These are phyloP conservation scores for Alternaria solani DNA, from an alignment of 2,329 filamentous ascomycete genomes.

Conservation along the genomic window DNA sequence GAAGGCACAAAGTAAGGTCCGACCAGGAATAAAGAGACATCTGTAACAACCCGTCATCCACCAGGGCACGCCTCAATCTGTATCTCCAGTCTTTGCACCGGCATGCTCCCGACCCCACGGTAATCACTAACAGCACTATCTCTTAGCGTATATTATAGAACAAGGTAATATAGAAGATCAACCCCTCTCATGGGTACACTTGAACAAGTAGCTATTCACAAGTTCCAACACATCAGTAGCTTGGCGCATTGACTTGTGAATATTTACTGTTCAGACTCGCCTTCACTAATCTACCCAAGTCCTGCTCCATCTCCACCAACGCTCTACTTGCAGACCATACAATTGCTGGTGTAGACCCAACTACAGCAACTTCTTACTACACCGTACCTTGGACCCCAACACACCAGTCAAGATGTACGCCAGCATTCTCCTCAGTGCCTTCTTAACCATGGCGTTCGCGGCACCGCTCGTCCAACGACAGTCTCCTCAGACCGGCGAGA, in stretches of 20 bases:
- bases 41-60: slow-evolving; percentile 6
- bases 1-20: slow-evolving; percentile 1
- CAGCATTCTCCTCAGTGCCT: slow-evolving; percentile 20
- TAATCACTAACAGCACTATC: slow-evolving; percentile 4
- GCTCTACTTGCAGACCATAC: neutral
- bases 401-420: slow-evolving; percentile 25
- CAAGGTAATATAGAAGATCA: slow-evolving; percentile 8
- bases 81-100: neutral
- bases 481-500: neutral
- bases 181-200: neutral
- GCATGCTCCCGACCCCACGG: slow-evolving; percentile 1
- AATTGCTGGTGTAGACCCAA: neutral
- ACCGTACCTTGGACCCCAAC: neutral
- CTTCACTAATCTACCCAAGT: neutral
- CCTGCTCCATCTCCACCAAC: neutral
- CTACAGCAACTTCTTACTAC: neutral
- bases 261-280: neutral
- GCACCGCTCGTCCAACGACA: slow-evolving; percentile 19
- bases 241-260: neutral
- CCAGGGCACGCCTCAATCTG: slow-evolving; percentile 6
- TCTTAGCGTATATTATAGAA: neutral
- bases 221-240: neutral
- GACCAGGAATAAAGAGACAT: slow-evolving; percentile 7
- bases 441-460: slow-evolving; percentile 24
- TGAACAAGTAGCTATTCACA: neutral